Percentiles rank a stretch among this genome's conserved stretches.
Evolutionary conservation across 2,329 filamentous ascomycete genomes (phyloP).

Genomic region (Aspergillus piperis): DNA sequence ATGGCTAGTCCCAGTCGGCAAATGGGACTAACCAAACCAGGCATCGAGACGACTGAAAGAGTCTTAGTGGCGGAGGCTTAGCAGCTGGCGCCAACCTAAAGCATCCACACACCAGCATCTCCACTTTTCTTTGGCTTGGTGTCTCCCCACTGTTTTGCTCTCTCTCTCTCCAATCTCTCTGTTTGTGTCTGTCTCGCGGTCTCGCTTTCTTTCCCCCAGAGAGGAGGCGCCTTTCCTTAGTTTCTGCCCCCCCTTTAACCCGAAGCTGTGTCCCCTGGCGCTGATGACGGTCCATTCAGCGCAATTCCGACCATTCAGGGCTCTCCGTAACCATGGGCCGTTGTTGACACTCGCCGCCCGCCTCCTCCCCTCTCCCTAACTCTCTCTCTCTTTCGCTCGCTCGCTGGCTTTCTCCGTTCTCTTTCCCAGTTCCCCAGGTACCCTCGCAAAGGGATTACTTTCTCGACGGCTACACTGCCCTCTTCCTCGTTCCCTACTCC

Average conservation of each 20-base stretch:
- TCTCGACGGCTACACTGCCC: background rate
- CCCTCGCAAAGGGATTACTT: slow-evolving; percentile 1
- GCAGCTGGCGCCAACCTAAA: slow-evolving; percentile 19
- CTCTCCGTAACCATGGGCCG: slow-evolving; percentile 19
- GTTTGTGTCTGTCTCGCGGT: too few relatives aligned
- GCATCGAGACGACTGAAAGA: background rate
- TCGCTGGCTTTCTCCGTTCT: slow-evolving; percentile 8
- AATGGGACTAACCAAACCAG: background rate
- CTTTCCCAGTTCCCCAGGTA: slow-evolving; percentile 6
- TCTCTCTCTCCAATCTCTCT: too few relatives aligned
- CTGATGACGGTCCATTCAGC: slow-evolving; percentile 4
- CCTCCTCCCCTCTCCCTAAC: slow-evolving; percentile 5
- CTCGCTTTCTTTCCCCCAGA: background rate
- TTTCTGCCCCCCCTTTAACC: slow-evolving; percentile 5
- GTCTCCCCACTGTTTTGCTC: background rate
- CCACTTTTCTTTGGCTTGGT: background rate
- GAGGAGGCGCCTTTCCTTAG: background rate
- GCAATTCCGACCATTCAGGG: background rate
- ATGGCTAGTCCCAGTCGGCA: background rate
- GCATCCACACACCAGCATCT: slow-evolving; percentile 1
- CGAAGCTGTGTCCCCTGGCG: slow-evolving; percentile 6
- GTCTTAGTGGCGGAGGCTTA: slow-evolving; percentile 22
- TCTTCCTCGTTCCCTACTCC: background rate
- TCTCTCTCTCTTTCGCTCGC: slow-evolving; percentile 16
- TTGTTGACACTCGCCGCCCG: slow-evolving; percentile 16